These are phyloP conservation scores for Theobroma cacao DNA, from an alignment of 345 rosid genomes.

Conservation along the genomic window DNA sequence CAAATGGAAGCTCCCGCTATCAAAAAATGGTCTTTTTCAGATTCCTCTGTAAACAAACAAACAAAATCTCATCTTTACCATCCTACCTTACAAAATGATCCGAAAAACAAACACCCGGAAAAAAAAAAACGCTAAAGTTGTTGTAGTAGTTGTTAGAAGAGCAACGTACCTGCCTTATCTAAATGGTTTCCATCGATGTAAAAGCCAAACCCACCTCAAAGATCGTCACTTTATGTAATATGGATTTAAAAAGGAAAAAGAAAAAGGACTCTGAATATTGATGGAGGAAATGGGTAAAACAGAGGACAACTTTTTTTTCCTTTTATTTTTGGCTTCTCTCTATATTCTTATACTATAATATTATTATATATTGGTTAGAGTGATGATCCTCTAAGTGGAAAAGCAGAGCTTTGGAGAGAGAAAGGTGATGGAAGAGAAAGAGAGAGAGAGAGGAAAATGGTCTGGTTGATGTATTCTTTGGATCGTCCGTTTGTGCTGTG, in stretches of 20 bases:
- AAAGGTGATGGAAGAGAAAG: neutral
- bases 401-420: neutral
- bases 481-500: slow-evolving; percentile 40
- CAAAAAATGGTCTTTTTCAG: slow-evolving; percentile 18
- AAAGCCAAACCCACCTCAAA: slow-evolving; percentile 20
- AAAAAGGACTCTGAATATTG: neutral
- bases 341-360: neutral
- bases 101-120: neutral
- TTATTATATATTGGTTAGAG: slow-evolving; percentile 11
- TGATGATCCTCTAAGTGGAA: slow-evolving; percentile 15
- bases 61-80: neutral
- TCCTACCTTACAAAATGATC: neutral
- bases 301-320: neutral
- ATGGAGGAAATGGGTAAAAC: neutral
- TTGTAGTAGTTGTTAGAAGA: neutral
- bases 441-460: slow-evolving; percentile 13
- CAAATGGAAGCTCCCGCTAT: slow-evolving; percentile 8
- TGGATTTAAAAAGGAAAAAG: slow-evolving; percentile 1
- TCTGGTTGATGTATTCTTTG: slow-evolving; percentile 21
- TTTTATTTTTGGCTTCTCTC: neutral
- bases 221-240: slow-evolving; percentile 21
- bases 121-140: neutral
- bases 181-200: slow-evolving; percentile 39
- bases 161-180: slow-evolving; percentile 39
- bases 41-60: slow-evolving; percentile 25